Base-by-base conservation (phyloP, 2,329 filamentous ascomycete genomes). In the Cephalotrichum gorgonifer region DNA sequence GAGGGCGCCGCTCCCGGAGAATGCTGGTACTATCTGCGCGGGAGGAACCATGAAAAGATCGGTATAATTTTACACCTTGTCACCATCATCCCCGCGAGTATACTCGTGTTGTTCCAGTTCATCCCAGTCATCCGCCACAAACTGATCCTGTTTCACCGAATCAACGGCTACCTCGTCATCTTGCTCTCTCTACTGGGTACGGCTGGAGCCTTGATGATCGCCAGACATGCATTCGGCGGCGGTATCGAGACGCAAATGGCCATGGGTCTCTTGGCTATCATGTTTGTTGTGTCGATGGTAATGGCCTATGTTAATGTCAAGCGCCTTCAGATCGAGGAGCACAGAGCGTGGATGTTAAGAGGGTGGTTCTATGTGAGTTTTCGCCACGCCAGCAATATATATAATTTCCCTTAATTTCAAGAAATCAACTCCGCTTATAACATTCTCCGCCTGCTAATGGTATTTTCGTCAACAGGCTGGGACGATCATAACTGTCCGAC, bases 321-420 rank as follows among this genome's bases (percentile, higher is more conserved):
- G 60, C 62, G 66, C 2, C 58, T 81, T 6, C 78, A 81, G 56
- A 76, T 84, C 44, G 75, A 80, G 28, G 71, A 81, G 56, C 78
- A 82, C 51, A 68, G 78, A 1, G 74, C 74, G 3, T 82, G 77
- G 78, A 82, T 81, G 77, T 57, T 82, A n/a, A 59, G 78, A 12
- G 66, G 72, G 3, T 73, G 71, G 71, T 63, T 72, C 46, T 73
- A 72, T 51, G 64, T 70, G 53, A 52, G 64, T 60, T 15, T 20
- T 12, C 28, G 28, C 28, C 28, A 6, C 28, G 12, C 12, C 28
- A 7, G 6, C 28, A 7, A 30, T 12, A 6, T 12, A 12, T 6
- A 6, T 12, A 30, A 6, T 14, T 20, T 31, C 9, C 25, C 8
- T 26, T 11, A 38, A 15, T 8, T 7, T 14, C n/a, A 20, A 12